Evolutionary conservation across 352 stramenopile genomes (phyloP), one percentile per base, ranked within the genome.

Genomic region (Globisporangium abappressorium): DNA sequence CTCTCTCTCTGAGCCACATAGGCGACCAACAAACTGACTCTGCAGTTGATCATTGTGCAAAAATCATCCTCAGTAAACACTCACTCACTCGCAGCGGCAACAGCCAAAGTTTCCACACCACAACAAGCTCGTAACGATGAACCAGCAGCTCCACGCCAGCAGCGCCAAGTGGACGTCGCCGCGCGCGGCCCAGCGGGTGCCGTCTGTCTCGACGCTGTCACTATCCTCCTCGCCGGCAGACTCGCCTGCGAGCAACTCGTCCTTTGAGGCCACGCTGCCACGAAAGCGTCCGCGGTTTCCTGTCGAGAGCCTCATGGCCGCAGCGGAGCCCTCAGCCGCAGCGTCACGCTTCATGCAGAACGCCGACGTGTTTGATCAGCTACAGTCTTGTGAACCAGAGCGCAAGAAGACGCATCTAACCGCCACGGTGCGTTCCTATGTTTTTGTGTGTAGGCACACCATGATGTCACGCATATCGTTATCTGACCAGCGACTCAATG

Each of bases 141-240:
- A 9, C 36, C 36, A 41, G 36, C 36, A 41, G 36, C 36, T 41
- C 36, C 36, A 41, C 36, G 18, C 53, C 26, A 24, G 24, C 5
- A 34, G n/a, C 26, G 14, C 53, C 53, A 58, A 58, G 53, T 58
- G 53, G 53, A 58, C 53, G 53, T 58, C 53, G 24, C 53, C 26
- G 11, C 53, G 53, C 15, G 53, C 14, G 26, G 26, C 53, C 12
- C 53, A 58, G 24, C 26, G 53, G 26, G 53, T 58, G 26, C 53
- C 53, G 22, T 38, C 26, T 11, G 26, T 38, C 24, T 58, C 53
- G 26, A 38, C 26, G 24, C 53, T 22, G 3, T 58, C 53, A 11
- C 22, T 24, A 15, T 12, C 49, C 49, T 22, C 3, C n/a, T 33
- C 49, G 20, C 33, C 49, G 9, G 36, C 36, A 41, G 11, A 12